Base-by-base conservation (phyloP, 768 basidiomycete genomes). In the Pholiota molesta region DNA sequence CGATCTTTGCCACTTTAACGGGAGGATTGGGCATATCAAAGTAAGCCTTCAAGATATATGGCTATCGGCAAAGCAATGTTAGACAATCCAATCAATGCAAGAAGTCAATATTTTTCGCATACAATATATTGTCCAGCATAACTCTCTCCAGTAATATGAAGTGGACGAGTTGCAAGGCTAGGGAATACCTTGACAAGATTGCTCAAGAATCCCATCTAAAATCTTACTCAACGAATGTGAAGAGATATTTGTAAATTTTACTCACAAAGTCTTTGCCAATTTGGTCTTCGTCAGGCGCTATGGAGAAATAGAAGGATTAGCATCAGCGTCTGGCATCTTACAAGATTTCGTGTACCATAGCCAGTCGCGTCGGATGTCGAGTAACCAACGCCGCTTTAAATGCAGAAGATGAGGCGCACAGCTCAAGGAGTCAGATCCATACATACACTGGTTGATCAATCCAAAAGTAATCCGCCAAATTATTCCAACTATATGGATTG, bases 111-210 rank as follows among this genome's bases (percentile, higher is more conserved):
- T 42, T n/a, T 14, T 37, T 26, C 21, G 69, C 85, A 66, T 61
- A 86, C 85, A 57, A 91, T 90, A 66, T 88, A 91, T 62, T 81
- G 81, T 29, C 91, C 91, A 14, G 91, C 85, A 71, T 91, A 92
- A 67, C 87, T 89, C 73, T 92, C 91, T 5, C 91, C 91, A 0
- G 84, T 85, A 39, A 92, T 69, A 71, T 87, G 76, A 37, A 92
- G 79, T 16, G 91, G 91, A 29, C 91, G 84, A 1, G 76, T 83
- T 14, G 83, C 83, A 23, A 92, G 78, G 66, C 80, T 79, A 17
- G 91, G 91, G 73, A 92, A 92, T 10, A 91, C 86, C 66, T 87
- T 87, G 68, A 91, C 87, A 3, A 91, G 76, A 68, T 92, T 92
- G 28, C 72, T 74, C 47, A 93, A 71, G 71, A 92, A 92, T 16